phyloP scores from a whole-genome alignment of 345 rosid species.

The Geranium rotundifolium region DNA sequence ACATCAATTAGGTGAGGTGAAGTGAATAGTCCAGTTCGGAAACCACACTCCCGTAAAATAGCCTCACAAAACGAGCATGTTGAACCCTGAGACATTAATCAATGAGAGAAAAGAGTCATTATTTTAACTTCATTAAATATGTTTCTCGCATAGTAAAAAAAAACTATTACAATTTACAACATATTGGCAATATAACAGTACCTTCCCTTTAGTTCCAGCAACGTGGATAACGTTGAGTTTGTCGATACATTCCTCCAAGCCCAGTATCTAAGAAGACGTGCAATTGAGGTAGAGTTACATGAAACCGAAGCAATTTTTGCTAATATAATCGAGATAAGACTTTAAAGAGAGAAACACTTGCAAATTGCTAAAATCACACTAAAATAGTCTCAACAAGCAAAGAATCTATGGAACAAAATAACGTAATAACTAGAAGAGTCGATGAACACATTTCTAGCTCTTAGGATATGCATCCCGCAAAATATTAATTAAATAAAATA shows the following conservation, averaged over 20 bases:
- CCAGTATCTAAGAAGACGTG: constrained; percentile 45
- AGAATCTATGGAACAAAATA: neutral
- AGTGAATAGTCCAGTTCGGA: constrained; percentile 73
- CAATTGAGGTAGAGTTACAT: neutral
- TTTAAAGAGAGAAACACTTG: neutral
- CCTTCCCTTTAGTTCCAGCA: constrained; percentile 96
- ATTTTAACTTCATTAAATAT: neutral
- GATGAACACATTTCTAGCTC: neutral
- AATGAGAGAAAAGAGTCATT: neutral
- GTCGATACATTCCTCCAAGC: constrained; percentile 47
- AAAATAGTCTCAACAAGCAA: neutral
- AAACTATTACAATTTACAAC: no score
- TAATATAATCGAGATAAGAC: neutral
- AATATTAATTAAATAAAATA: constrained; percentile 5
- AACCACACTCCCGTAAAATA: constrained; percentile 72
- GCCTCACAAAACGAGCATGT: constrained; percentile 82
- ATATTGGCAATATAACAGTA: constrained; percentile 8
- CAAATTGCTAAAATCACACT: neutral
- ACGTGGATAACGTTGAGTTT: constrained; percentile 72
- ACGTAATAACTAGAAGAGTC: neutral
- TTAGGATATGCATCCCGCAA: no score
- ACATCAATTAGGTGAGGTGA: constrained; percentile 93
- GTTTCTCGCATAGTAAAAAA: neutral
- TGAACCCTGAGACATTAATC: constrained; percentile 50
- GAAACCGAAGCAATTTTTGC: neutral